Evolutionary conservation across 164 flowering plant genomes (phyloP), one percentile per base, ranked within the genome.

Genomic region (Dillenia suffruticosa): DNA sequence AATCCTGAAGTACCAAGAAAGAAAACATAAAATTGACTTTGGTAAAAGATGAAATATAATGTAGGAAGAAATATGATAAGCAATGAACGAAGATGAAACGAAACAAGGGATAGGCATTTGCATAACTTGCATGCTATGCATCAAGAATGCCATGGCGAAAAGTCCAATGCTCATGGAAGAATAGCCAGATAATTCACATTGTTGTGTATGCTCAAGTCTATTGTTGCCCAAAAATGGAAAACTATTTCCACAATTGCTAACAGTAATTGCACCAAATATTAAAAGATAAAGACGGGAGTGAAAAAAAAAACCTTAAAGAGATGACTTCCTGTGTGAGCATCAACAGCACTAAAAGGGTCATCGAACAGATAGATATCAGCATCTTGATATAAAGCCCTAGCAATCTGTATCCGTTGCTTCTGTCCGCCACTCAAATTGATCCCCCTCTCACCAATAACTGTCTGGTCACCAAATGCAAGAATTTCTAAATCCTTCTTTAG

Each of bases 331-430:
- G 98, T 92, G 60, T 89, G 96, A 65, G 92, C 96, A 81, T 92
- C 98, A 49, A 92, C 96, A 19, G 98, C 92, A 76, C 95, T 89
- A 45, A 89, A 92, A 55, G 95, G 98, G 72, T 89, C 98, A 70
- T 92, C 98, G 72, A 89, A 81, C 40, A 92, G 70, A 73, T 83
- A 89, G 50, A 92, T 78, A 59, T 89, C 95, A 44, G 96, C 87
- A 77, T 89, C 89, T 69, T 89, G 96, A 71, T 87, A 92, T 0
- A 89, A 62, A 56, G 97, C 94, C 26, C 97, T 87, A 2, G 97
- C 97, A 72, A 89, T 85, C 70, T 89, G 96, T 59, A 89, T 74
- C 58, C 96, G 83, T 63, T 91, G 96, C 76, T 89, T 92, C 78
- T 89, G 96, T 14, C 97, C 97, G 19, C 97, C 97, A 61, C 97